Percentiles rank a stretch among this genome's conserved stretches.
Evolutionary conservation across 305 asterid genomes (phyloP).

Genomic region (Fraxinus velutina): DNA sequence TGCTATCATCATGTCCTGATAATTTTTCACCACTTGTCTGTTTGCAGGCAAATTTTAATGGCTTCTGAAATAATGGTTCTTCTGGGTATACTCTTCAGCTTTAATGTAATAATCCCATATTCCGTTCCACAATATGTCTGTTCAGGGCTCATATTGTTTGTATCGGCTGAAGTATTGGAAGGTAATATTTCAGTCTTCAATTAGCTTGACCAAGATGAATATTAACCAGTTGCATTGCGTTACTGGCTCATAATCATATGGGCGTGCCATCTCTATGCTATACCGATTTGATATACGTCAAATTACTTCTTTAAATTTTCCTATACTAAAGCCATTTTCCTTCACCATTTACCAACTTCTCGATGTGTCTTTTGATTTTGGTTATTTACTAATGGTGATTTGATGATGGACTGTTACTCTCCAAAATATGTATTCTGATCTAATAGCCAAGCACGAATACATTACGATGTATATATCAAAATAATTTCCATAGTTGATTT

Average conservation of each 20-base stretch:
- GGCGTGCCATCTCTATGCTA: not conserved
- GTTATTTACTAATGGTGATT: not conserved
- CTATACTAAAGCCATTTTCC: not conserved
- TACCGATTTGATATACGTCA: not conserved
- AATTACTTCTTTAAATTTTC: not conserved
- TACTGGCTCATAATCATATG: not conserved
- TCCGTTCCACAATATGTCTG: slow-evolving; percentile 78
- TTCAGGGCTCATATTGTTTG: slow-evolving; percentile 90
- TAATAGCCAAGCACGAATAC: not conserved
- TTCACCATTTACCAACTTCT: not conserved
- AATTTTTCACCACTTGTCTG: not conserved
- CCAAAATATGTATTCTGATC: not conserved
- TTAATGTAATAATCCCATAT: slow-evolving; percentile 59
- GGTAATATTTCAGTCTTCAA: slow-evolving; percentile 38
- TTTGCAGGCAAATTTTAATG: slow-evolving; percentile 88
- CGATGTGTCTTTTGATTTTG: not conserved
- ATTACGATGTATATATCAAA: not conserved
- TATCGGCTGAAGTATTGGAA: slow-evolving; percentile 95
- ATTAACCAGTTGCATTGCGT: not conserved
- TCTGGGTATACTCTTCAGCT: slow-evolving; percentile 79
- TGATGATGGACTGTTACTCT: not conserved
- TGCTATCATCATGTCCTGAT: not conserved
- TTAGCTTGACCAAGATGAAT: not conserved
- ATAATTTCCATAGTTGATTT: not conserved
- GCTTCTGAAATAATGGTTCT: slow-evolving; percentile 85